A percentile compares a stretch with the other conserved stretches of the same genome.
Evolutionary conservation across 2,329 filamentous ascomycete species (phyloP).

Genomic region (Aspergillus fumigatus): DNA sequence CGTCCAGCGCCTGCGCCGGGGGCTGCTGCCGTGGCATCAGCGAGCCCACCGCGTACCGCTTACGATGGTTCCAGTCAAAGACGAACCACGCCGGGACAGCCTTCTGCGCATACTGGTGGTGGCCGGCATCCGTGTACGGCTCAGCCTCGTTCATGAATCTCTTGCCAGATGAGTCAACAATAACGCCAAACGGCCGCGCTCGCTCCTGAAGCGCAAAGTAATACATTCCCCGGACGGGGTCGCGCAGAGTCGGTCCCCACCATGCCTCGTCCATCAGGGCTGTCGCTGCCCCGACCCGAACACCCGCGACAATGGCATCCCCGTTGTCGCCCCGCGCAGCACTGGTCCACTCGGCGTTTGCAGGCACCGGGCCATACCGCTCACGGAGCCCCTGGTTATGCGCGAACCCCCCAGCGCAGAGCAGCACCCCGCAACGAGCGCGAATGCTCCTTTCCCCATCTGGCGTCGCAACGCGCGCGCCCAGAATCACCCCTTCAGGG

Average conservation of each 20-base stretch:
- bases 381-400: background rate
- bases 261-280: too few relatives aligned
- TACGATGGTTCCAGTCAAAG: background rate
- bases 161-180: background rate
- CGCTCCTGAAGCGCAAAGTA: too few relatives aligned
- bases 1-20: background rate
- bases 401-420: background rate
- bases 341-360: background rate
- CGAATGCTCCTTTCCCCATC: too few relatives aligned
- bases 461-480: too few relatives aligned
- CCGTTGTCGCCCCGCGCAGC: background rate
- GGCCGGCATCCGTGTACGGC: background rate
- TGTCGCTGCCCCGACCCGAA: too few relatives aligned
- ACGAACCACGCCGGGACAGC: background rate
- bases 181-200: background rate
- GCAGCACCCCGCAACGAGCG: background rate
- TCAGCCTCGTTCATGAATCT: conserved; percentile 2
- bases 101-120: too few relatives aligned
- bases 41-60: background rate
- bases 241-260: too few relatives aligned
- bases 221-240: too few relatives aligned
- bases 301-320: too few relatives aligned
- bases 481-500: too few relatives aligned
- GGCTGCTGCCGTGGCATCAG: background rate
- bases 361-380: background rate